Evolutionary conservation across 208 protist species (phyloP).

Genomic region (Crithidia thermophila): DNA sequence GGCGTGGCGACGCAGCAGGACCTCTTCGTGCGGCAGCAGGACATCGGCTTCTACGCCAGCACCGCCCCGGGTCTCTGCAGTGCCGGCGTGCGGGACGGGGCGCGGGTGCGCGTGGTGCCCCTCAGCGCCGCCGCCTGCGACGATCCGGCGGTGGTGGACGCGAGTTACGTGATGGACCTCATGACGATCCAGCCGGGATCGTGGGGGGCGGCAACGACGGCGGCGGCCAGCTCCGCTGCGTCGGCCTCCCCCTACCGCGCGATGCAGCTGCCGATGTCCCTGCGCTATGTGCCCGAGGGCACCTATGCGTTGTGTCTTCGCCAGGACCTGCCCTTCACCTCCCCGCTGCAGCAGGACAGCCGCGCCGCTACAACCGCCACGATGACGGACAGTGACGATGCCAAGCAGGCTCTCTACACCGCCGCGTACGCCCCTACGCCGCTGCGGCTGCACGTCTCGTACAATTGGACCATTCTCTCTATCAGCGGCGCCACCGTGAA

Average conservation of each 20-base stretch:
- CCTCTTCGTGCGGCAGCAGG: conserved; percentile 38
- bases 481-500: conserved; percentile 8
- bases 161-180: conserved; percentile 27
- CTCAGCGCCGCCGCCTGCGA: conserved; percentile 24
- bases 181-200: conserved; percentile 24
- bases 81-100: conserved; percentile 47
- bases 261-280: conserved; percentile 36
- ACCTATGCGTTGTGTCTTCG: conserved; percentile 50
- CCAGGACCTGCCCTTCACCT: conserved; percentile 32
- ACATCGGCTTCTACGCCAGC: conserved; percentile 36
- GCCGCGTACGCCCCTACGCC: conserved; percentile 20
- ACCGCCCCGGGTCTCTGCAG: conserved; percentile 37
- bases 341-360: neutral
- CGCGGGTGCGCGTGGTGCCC: conserved; percentile 48
- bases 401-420: conserved; percentile 1
- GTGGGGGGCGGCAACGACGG: conserved; percentile 10
- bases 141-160: conserved; percentile 24
- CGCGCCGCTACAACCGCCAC: too few relatives aligned
- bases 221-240: neutral
- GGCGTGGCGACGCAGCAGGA: conserved; percentile 25
- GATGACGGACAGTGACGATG: neutral
- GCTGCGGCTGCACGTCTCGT: conserved; percentile 24
- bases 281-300: conserved; percentile 51
- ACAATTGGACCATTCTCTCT: conserved; percentile 23
- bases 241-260: conserved; percentile 15